phyloP scores from a whole-genome alignment of 2,329 filamentous ascomycete species.

The Fusarium nematophilum region DNA sequence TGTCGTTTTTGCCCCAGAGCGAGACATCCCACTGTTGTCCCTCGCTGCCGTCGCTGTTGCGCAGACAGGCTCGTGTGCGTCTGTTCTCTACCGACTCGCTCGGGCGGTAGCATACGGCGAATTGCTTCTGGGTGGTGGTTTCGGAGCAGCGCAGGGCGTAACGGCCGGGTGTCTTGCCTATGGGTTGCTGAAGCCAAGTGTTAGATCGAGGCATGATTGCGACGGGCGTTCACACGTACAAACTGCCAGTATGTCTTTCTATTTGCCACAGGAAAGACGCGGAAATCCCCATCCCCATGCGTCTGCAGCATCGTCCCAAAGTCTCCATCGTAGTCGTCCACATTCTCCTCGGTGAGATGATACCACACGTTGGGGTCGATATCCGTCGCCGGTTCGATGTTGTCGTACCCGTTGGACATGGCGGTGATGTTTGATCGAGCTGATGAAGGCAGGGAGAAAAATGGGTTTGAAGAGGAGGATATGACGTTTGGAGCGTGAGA shows the following conservation, averaged over 20 bases:
- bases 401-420: constrained; percentile 3
- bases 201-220: constrained; percentile 3
- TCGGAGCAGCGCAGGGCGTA: constrained; percentile 47
- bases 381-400: constrained; percentile 33
- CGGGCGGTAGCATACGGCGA: constrained; percentile 44
- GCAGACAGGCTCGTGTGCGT: constrained; percentile 47
- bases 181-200: constrained; percentile 47
- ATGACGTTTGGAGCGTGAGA: too few species aligned
- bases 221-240: background rate
- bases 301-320: constrained; percentile 41
- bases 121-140: constrained; percentile 44
- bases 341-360: constrained; percentile 49
- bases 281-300: constrained; percentile 26
- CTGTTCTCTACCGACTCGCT: constrained; percentile 37
- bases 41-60: constrained; percentile 37
- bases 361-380: constrained; percentile 52
- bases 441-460: too few species aligned
- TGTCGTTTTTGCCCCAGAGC: constrained; percentile 43
- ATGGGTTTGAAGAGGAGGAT: too few species aligned
- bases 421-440: too few species aligned
- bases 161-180: constrained; percentile 41
- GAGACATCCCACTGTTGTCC: constrained; percentile 50
- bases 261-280: constrained; percentile 30
- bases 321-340: constrained; percentile 42
- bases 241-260: constrained; percentile 27